phyloP scores from a whole-genome alignment of 2,329 filamentous ascomycete species.

The Colletotrichum liriopes region DNA sequence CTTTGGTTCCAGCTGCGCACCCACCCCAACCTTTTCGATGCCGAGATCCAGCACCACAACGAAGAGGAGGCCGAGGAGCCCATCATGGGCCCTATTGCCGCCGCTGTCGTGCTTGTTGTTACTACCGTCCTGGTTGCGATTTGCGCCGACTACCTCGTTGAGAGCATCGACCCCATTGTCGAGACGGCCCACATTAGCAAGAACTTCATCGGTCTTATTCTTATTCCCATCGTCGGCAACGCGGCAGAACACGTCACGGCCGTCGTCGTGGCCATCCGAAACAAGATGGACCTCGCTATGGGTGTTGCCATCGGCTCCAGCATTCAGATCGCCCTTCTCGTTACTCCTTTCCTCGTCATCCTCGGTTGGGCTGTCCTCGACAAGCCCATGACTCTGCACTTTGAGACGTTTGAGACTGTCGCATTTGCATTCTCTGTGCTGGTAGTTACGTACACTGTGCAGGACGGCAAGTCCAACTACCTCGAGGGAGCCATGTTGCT shows the following conservation, averaged over 20 bases:
- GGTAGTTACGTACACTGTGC: slow-evolving; percentile 82
- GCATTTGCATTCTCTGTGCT: slow-evolving; percentile 83
- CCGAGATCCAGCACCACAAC: slow-evolving; percentile 56
- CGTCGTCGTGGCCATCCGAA: slow-evolving; percentile 82
- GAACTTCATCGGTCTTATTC: slow-evolving; percentile 84
- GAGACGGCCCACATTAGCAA: slow-evolving; percentile 80
- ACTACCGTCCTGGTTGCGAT: slow-evolving; percentile 80
- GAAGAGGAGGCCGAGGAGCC: slow-evolving; percentile 60
- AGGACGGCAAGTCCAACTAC: slow-evolving; percentile 89
- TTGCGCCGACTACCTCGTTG: slow-evolving; percentile 84
- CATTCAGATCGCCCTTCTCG: slow-evolving; percentile 86
- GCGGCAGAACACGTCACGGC: slow-evolving; percentile 87
- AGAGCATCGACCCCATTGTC: slow-evolving; percentile 82
- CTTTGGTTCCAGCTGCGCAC: slow-evolving; percentile 84
- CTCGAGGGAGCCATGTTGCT: slow-evolving; percentile 82
- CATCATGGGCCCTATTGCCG: slow-evolving; percentile 75
- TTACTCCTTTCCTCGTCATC: slow-evolving; percentile 85
- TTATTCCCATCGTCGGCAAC: slow-evolving; percentile 86
- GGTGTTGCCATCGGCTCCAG: slow-evolving; percentile 86
- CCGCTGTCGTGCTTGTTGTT: slow-evolving; percentile 76
- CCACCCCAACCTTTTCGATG: slow-evolving; percentile 80
- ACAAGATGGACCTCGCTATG: slow-evolving; percentile 83
- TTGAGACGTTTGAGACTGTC: slow-evolving; percentile 85
- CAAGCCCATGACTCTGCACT: slow-evolving; percentile 82
- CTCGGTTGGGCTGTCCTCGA: slow-evolving; percentile 83